Conservation (phyloP, 2,329 filamentous ascomycete species). For the Trichoderma pleuroti region DNA sequence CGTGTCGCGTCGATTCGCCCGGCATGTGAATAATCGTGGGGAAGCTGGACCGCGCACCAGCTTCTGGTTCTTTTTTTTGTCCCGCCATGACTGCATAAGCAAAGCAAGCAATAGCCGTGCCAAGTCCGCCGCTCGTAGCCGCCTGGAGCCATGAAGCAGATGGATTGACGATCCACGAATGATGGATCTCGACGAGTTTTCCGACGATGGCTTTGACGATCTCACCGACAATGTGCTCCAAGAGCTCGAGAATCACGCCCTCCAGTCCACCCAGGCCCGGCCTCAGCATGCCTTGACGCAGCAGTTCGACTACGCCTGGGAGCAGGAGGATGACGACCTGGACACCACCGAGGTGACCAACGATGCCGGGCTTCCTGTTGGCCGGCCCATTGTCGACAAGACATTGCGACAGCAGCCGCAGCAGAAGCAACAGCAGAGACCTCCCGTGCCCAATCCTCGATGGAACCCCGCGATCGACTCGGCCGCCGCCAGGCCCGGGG, state of each 20-base stretch:
- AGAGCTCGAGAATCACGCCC: constrained; percentile 62
- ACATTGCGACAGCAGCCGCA: constrained; percentile 33
- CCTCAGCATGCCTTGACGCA: constrained; percentile 38
- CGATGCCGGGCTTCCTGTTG: constrained; percentile 40
- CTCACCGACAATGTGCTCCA: constrained; percentile 55
- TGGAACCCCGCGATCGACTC: constrained; percentile 37
- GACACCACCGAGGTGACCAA: constrained; percentile 57
- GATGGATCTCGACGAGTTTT: constrained; percentile 55
- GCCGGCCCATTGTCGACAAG: constrained; percentile 36
- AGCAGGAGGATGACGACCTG: constrained; percentile 56
- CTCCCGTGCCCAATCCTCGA: constrained; percentile 35
- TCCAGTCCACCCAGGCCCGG: constrained; percentile 55
- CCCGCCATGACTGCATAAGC: not conserved
- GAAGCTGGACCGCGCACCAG: not conserved
- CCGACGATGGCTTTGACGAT: constrained; percentile 61
- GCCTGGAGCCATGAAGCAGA: constrained; percentile 19
- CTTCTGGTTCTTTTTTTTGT: not conserved
- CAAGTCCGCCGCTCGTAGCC: not conserved
- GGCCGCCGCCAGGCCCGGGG: constrained; percentile 22
- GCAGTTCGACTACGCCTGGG: constrained; percentile 40
- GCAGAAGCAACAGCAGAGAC: constrained; percentile 20
- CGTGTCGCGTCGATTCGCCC: constrained; percentile 27
- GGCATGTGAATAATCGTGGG: not conserved
- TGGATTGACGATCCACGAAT: constrained; percentile 21
- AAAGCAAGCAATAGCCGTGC: not conserved